Percentiles rank a stretch among this genome's conserved stretches.
Evolutionary conservation across 2,329 filamentous ascomycete genomes (phyloP).

Genomic region (Fusarium keratoplasticum): DNA sequence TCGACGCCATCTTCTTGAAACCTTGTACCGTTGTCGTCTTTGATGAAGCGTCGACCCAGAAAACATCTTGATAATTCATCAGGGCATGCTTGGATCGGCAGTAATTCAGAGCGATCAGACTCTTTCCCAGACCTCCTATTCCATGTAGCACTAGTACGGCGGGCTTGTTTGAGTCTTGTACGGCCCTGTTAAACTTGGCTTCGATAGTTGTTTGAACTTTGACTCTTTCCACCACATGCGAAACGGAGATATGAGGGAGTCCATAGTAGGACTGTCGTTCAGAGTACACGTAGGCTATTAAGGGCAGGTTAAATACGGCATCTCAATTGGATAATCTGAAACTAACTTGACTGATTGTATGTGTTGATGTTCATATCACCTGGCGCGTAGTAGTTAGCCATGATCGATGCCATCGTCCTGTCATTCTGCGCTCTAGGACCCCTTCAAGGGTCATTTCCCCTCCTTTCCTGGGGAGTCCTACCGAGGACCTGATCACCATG

Average conservation of each 20-base stretch:
- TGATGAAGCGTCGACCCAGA: not conserved
- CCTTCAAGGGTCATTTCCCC: not conserved
- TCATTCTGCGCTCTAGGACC: not conserved
- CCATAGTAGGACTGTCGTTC: not conserved
- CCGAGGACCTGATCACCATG: not conserved
- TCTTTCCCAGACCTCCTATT: not conserved
- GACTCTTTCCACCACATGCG: not conserved
- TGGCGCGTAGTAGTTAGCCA: not conserved
- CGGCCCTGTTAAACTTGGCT: not conserved
- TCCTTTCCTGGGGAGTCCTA: not conserved
- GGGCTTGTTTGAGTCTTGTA: not conserved
- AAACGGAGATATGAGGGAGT: not conserved
- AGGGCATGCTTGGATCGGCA: not conserved
- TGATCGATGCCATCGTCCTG: not conserved
- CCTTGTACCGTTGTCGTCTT: not conserved
- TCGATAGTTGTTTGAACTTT: not conserved
- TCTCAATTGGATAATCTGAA: not conserved
- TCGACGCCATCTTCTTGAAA: not conserved
- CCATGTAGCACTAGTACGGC: not conserved
- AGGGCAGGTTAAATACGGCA: not conserved
- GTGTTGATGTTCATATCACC: not conserved
- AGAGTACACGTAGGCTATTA: not conserved
- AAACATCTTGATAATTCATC: not conserved
- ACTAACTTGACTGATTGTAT: not conserved
- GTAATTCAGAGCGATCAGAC: not conserved